A percentile compares a stretch with the other conserved stretches of the same genome.
These are phyloP conservation scores for Capsella bursapastoris DNA, from an alignment of 345 rosid species.

Conservation along the genomic window DNA sequence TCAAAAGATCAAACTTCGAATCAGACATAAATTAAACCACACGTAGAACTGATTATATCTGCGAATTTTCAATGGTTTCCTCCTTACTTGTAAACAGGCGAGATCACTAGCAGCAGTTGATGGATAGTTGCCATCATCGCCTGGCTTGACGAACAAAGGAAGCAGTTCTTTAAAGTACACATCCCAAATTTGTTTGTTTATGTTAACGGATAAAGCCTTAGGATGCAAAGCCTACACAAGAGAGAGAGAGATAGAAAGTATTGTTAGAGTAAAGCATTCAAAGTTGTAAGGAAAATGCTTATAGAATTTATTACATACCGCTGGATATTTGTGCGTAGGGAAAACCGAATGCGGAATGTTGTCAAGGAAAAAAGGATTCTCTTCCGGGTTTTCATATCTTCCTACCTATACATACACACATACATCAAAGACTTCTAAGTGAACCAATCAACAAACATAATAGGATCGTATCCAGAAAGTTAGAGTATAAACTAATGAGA, in stretches of 20 bases:
- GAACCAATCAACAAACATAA: conserved; percentile 5
- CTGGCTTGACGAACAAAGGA: conserved; percentile 64
- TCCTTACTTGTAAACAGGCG: conserved; percentile 71
- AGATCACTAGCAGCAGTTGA: conserved; percentile 71
- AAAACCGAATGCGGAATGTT: conserved; percentile 52
- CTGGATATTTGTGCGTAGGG: conserved; percentile 51
- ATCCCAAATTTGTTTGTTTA: conserved; percentile 71
- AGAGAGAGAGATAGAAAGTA: background rate
- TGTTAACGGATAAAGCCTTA: conserved; percentile 61
- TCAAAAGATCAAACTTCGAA: conserved; percentile 30
- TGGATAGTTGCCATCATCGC: conserved; percentile 90
- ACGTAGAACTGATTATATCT: background rate
- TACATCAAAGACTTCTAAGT: background rate
- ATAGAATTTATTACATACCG: conserved; percentile 46
- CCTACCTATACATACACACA: conserved; percentile 55
- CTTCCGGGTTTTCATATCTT: conserved; percentile 81
- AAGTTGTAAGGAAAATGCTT: conserved; percentile 8
- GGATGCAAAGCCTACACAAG: conserved; percentile 62
- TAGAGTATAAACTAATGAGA: background rate
- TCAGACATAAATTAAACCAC: conserved; percentile 1
- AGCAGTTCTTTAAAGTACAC: conserved; percentile 67
- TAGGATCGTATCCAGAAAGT: background rate
- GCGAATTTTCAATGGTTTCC: background rate
- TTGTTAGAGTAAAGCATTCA: background rate
- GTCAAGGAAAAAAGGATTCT: conserved; percentile 80